These are phyloP conservation scores for Sporothrix sp. DNA, from an alignment of 2,329 filamentous ascomycete species.

Conservation along the genomic window DNA sequence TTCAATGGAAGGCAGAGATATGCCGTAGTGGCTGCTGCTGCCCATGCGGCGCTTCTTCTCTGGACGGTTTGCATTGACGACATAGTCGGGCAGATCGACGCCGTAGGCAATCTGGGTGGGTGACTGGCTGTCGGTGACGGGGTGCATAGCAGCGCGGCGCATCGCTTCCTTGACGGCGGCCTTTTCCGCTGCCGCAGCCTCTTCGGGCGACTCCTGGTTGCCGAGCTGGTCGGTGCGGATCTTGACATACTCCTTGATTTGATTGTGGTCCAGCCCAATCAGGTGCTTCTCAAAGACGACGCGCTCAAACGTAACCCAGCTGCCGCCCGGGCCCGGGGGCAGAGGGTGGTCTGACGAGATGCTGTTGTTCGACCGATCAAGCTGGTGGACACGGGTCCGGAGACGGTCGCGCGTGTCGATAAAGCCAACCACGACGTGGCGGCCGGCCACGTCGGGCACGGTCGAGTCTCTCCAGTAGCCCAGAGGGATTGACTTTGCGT, in stretches of 20 bases:
- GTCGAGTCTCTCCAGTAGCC: conserved; percentile 53
- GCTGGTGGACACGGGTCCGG: conserved; percentile 46
- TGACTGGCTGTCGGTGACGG: conserved; percentile 33
- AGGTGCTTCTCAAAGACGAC: conserved; percentile 50
- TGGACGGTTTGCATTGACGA: conserved; percentile 22
- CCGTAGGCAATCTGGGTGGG: conserved; percentile 43
- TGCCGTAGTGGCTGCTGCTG: not conserved
- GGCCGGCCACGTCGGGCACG: conserved; percentile 37
- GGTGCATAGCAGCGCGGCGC: conserved; percentile 33
- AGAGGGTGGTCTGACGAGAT: conserved; percentile 38
- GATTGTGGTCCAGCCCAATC: conserved; percentile 43
- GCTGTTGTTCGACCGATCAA: conserved; percentile 37
- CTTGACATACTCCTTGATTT: conserved; percentile 54
- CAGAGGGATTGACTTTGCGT: conserved; percentile 38
- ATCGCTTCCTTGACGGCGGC: conserved; percentile 39
- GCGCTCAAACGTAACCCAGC: conserved; percentile 54
- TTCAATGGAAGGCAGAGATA: conserved; percentile 3
- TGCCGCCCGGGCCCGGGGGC: conserved; percentile 50
- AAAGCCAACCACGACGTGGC: conserved; percentile 52
- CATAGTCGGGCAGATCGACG: conserved; percentile 36
- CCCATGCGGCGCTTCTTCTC: conserved; percentile 39
- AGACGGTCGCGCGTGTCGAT: conserved; percentile 52
- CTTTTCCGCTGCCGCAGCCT: conserved; percentile 30
- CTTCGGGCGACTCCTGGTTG: conserved; percentile 29
- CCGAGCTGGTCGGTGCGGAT: conserved; percentile 33